These are phyloP conservation scores for Mycena vitilis DNA, from an alignment of 768 basidiomycete genomes.

Conservation along the genomic window DNA sequence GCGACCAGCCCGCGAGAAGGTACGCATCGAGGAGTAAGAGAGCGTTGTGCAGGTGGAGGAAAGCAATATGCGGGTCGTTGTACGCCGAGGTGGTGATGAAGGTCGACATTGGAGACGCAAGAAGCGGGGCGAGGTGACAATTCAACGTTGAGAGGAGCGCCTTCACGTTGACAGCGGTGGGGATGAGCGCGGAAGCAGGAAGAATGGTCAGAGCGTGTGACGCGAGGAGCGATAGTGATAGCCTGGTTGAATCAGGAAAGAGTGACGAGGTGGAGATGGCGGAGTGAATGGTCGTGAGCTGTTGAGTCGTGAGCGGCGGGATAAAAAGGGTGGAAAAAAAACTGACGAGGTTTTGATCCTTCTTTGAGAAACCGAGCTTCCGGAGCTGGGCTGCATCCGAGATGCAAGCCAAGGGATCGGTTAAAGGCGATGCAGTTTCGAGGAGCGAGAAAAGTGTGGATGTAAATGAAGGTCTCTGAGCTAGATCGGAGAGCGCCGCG, in stretches of 20 bases:
- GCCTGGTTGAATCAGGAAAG: slow-evolving; percentile 50
- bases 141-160: slow-evolving; percentile 23
- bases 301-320: slow-evolving; percentile 9
- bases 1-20: slow-evolving; percentile 68
- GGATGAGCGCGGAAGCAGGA: slow-evolving; percentile 55
- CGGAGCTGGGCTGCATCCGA: slow-evolving; percentile 59
- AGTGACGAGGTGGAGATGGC: slow-evolving; percentile 49
- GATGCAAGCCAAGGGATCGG: slow-evolving; percentile 64
- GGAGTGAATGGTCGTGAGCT: slow-evolving; percentile 54
- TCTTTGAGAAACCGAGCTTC: slow-evolving; percentile 63
- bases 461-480: slow-evolving; percentile 43
- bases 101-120: slow-evolving; percentile 38
- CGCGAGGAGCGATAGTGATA: slow-evolving; percentile 66
- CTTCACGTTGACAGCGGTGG: slow-evolving; percentile 28
- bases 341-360: slow-evolving; percentile 68
- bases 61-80: slow-evolving; percentile 45
- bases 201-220: slow-evolving; percentile 62
- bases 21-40: slow-evolving; percentile 72
- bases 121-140: slow-evolving; percentile 48
- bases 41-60: slow-evolving; percentile 64
- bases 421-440: slow-evolving; percentile 41
- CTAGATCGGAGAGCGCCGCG: slow-evolving; percentile 66
- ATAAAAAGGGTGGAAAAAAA: slow-evolving; percentile 1
- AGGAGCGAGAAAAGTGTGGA: slow-evolving; percentile 59
- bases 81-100: slow-evolving; percentile 31